A percentile compares a stretch with the other conserved stretches of the same genome.
Conservation (phyloP, 768 basidiomycete species). For the Dictyophora rubrovolvata region DNA sequence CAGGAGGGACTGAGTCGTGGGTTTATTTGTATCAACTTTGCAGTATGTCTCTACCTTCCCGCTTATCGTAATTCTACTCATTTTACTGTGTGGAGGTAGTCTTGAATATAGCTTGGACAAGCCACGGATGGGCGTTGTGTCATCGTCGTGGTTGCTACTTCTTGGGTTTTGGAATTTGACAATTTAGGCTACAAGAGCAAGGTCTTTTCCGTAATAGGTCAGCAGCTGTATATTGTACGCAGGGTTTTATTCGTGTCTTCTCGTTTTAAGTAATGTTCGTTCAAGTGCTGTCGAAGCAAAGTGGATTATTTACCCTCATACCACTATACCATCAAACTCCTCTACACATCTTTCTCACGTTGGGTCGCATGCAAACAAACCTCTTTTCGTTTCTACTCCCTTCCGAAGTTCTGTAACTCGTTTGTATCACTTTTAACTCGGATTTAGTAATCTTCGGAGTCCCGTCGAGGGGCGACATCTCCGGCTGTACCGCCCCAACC, state of each 20-base stretch:
- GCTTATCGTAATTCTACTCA: slow-evolving; percentile 23
- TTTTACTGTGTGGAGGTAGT: not conserved
- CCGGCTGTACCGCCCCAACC: slow-evolving; percentile 11
- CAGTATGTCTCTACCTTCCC: slow-evolving; percentile 33
- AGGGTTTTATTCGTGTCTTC: slow-evolving; percentile 16
- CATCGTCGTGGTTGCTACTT: slow-evolving; percentile 48
- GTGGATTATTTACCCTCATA: slow-evolving; percentile 52
- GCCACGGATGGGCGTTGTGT: slow-evolving; percentile 22
- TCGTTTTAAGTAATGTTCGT: not conserved
- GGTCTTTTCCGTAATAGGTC: slow-evolving; percentile 57
- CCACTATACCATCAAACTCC: too few species aligned
- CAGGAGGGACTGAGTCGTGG: slow-evolving; percentile 58
- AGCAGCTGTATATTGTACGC: slow-evolving; percentile 53
- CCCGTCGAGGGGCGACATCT: slow-evolving; percentile 17
- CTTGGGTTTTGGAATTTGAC: slow-evolving; percentile 88
- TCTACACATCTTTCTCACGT: too few species aligned
- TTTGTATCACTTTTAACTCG: too few species aligned
- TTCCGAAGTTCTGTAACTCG: slow-evolving; percentile 6
- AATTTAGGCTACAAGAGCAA: slow-evolving; percentile 61
- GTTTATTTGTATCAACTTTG: slow-evolving; percentile 32
- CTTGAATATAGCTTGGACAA: slow-evolving; percentile 1
- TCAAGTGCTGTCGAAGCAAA: slow-evolving; percentile 32
- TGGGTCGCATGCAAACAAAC: too few species aligned
- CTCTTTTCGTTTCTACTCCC: slow-evolving; percentile 30
- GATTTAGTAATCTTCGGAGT: not conserved